A percentile compares a stretch with the other conserved stretches of the same genome.
phyloP scores from a whole-genome alignment of 2,329 filamentous ascomycete species.

The Verticillium albo-atrum region DNA sequence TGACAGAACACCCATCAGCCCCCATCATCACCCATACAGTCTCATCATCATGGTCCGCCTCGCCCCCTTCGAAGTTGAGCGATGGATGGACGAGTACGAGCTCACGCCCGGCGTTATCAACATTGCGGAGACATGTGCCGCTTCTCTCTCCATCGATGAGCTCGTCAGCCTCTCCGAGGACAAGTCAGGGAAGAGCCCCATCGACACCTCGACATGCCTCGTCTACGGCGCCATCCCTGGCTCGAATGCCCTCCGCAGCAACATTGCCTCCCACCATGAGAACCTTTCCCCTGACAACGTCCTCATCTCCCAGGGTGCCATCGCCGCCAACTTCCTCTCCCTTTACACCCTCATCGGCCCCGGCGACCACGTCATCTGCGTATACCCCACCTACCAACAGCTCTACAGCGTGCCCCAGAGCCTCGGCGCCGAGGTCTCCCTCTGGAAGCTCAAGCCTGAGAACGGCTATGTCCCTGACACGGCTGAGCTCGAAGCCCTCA shows the following conservation, averaged over 20 bases:
- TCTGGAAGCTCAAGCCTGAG: conserved; percentile 64
- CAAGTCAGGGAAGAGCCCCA: conserved; percentile 33
- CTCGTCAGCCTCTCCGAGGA: conserved; percentile 56
- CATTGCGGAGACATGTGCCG: conserved; percentile 74
- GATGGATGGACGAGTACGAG: conserved; percentile 63
- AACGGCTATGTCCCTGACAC: conserved; percentile 62
- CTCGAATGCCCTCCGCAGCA: conserved; percentile 56
- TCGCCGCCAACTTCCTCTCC: conserved; percentile 70
- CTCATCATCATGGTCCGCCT: conserved; percentile 24
- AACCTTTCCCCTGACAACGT: conserved; percentile 54
- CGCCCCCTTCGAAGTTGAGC: conserved; percentile 61
- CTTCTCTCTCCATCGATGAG: conserved; percentile 68
- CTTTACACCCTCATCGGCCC: conserved; percentile 65
- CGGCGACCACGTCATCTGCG: conserved; percentile 76
- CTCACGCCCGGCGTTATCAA: conserved; percentile 56
- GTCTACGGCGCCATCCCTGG: conserved; percentile 72
- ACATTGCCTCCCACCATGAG: conserved; percentile 61
- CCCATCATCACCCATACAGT: too few species aligned
- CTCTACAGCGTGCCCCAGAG: conserved; percentile 69
- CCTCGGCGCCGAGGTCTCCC: conserved; percentile 66
- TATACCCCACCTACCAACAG: conserved; percentile 80
- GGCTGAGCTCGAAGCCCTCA: conserved; percentile 57
- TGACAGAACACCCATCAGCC: too few species aligned
- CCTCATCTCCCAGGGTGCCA: conserved; percentile 71
- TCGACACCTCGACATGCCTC: conserved; percentile 51